Base-by-base conservation (phyloP, 2,329 filamentous ascomycete genomes). In the Aspergillus fumigatiaffinis region DNA sequence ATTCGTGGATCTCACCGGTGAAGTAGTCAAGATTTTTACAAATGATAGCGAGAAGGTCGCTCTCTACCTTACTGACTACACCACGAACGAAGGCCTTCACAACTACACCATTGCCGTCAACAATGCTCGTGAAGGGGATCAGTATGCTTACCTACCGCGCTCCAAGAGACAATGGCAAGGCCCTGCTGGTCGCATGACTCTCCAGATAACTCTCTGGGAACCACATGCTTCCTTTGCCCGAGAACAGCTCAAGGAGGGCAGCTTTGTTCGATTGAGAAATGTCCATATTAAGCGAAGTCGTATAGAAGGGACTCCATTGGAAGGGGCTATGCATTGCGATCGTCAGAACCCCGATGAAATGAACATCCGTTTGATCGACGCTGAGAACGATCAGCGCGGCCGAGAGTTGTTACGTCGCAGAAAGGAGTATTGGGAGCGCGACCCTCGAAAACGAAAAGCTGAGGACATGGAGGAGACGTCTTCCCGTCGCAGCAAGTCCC, bases 61-160 rank as follows among this genome's bases (percentile, higher is more conserved):
- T 4, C 62, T 96, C 0, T 92, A 92, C 78, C 77, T 96, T 20
- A 89, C 90, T 0, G 92, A 97, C 72, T 96, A 92, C 71, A 95
- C 91, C 0, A 76, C 84, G 52, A 91, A 97, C 66, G 67, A 78
- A 0, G 58, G 67, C 1, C 86, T 97, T 57, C 87, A 81, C 62
- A 73, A 85, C 38, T 85, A 84, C 57, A 65, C 68, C 14, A 68
- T 77, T 35, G 71, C 76, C 9, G 66, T 64, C 17, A 63, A 70
- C 1, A 70, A 70, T 6, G 70, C 70, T 4, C 74, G 73, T 44
- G 80, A 84, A 50, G 82, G 82, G 3, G 84, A 88, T 63, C 71
- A 76, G 0, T 84, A 76, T 59, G 81, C 79, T n/a, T 88, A 90
- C 66, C 74, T 71, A 14, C 57, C 64, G 17, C 74, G 59, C 52